phyloP scores from a whole-genome alignment of 73 alveolate genomes.

The Paramecium sexaurelia region DNA sequence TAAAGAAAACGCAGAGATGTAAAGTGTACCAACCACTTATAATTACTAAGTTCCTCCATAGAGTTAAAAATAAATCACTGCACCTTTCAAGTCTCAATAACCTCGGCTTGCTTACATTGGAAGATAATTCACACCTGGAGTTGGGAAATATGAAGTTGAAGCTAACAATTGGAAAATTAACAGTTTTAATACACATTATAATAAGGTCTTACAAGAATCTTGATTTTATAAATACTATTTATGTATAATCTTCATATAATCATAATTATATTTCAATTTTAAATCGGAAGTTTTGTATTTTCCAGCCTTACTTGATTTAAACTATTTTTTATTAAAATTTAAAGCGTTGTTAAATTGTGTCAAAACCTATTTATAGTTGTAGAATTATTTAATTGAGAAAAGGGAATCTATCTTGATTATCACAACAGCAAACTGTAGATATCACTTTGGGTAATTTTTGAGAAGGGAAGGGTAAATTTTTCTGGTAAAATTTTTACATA shows the following conservation, averaged over 20 bases:
- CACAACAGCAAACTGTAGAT: too few relatives aligned
- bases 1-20: neutral
- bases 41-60: neutral
- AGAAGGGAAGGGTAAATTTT: too few relatives aligned
- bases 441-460: too few relatives aligned
- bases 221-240: neutral
- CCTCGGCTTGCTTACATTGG: neutral
- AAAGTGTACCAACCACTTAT: neutral
- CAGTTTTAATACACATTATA: constrained; percentile 43
- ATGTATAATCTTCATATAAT: too few relatives aligned
- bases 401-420: too few relatives aligned
- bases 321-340: too few relatives aligned
- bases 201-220: neutral
- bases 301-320: too few relatives aligned
- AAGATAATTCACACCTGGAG: constrained; percentile 8
- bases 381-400: too few relatives aligned
- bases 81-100: constrained; percentile 8
- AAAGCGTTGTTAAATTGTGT: too few relatives aligned
- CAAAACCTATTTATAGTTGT: too few relatives aligned
- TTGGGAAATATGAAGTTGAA: constrained; percentile 33
- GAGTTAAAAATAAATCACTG: neutral
- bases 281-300: too few relatives aligned
- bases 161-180: constrained; percentile 16
- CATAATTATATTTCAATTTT: neutral
- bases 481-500: too few relatives aligned